These are phyloP conservation scores for Botryotinia calthae DNA, from an alignment of 2,329 filamentous ascomycete genomes.

Conservation along the genomic window DNA sequence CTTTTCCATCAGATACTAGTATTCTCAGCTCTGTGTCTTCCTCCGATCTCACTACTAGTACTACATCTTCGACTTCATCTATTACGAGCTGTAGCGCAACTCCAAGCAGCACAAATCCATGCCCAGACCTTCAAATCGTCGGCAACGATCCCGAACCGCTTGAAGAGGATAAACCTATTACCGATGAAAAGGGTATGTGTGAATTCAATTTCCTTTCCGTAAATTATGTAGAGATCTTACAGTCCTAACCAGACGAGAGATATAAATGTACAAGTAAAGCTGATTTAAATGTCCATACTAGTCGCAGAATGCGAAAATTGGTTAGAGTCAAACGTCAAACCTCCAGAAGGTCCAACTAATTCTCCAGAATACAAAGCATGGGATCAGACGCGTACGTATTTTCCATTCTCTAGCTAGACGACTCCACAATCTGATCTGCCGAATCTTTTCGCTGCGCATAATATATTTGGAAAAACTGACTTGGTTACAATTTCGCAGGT, in stretches of 20 bases:
- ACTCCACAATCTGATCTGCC: neutral
- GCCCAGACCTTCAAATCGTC: neutral
- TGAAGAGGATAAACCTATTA: neutral
- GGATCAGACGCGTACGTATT: neutral
- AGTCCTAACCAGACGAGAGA: too few species aligned
- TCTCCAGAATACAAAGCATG: neutral
- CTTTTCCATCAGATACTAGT: neutral
- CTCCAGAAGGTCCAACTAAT: neutral
- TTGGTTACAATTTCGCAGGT: neutral
- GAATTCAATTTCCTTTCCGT: too few species aligned
- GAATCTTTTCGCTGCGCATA: neutral
- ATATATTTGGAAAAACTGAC: neutral
- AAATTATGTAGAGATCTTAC: too few species aligned
- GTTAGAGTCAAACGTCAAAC: too few species aligned
- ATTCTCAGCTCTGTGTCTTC: neutral
- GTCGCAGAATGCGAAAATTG: neutral
- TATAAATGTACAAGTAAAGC: too few species aligned
- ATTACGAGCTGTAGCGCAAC: neutral
- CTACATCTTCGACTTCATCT: neutral
- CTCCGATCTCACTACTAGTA: neutral
- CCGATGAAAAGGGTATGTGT: neutral
- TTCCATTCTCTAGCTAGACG: neutral
- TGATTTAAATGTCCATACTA: neutral
- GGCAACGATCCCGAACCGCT: neutral
- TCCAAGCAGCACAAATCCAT: neutral